Percentiles rank a stretch among this genome's conserved stretches.
phyloP scores from a whole-genome alignment of 805 yeast genomes.

The Lachancea kluyveri region DNA sequence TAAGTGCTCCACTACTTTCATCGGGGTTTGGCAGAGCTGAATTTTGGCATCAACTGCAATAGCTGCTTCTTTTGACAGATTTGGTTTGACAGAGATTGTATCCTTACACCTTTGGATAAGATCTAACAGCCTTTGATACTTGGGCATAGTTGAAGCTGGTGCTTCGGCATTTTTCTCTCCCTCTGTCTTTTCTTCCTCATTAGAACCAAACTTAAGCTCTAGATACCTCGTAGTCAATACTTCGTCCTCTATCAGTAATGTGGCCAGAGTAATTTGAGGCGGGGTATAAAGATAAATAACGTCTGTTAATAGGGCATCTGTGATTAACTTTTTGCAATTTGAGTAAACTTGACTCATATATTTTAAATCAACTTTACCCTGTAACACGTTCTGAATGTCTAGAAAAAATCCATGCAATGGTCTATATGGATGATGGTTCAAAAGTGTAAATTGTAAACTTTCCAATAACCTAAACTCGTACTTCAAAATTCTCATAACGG shows the following conservation, averaged over 20 bases:
- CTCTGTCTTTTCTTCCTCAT: conserved; percentile 12
- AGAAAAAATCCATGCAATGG: conserved; percentile 93
- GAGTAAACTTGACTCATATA: conserved; percentile 67
- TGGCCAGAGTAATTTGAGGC: conserved; percentile 91
- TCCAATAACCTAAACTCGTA: conserved; percentile 75
- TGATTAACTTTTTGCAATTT: conserved; percentile 55
- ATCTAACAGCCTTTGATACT: conserved; percentile 33
- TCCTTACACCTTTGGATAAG: conserved; percentile 45
- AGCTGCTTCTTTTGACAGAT: conserved; percentile 56
- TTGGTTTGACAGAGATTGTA: conserved; percentile 36
- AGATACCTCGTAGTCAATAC: conserved; percentile 62
- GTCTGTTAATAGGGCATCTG: conserved; percentile 70
- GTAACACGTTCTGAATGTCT: conserved; percentile 65
- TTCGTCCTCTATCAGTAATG: conserved; percentile 62
- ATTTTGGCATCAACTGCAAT: conserved; percentile 57
- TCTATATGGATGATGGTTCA: conserved; percentile 83
- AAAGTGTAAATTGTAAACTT: conserved; percentile 68
- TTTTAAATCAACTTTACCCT: conserved; percentile 42
- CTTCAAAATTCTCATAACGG: conserved; percentile 61
- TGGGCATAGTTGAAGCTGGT: conserved; percentile 5
- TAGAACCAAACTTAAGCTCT: conserved; percentile 47
- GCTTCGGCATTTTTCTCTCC: conserved; percentile 9
- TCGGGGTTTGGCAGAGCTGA: conserved; percentile 58
- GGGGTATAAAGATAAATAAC: conserved; percentile 78
- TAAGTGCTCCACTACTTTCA: conserved; percentile 42